Evolutionary conservation across 2,329 filamentous ascomycete species (phyloP).

Genomic region (Monilinia polystroma): DNA sequence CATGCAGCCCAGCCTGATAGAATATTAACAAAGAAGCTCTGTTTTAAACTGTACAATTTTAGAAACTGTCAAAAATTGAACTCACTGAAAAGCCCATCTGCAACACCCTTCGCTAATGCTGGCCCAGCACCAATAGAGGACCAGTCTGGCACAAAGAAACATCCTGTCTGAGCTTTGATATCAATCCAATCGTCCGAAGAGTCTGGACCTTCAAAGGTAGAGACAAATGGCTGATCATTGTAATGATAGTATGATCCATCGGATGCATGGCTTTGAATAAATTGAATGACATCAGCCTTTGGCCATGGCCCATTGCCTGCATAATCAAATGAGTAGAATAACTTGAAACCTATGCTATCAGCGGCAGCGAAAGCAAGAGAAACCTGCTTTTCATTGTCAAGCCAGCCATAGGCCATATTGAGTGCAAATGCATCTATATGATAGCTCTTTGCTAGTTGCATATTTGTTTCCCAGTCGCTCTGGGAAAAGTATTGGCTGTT

Average conservation of each 20-base stretch:
- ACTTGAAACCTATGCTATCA: slow-evolving; percentile 34
- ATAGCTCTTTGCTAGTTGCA: too few species aligned
- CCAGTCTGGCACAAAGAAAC: slow-evolving; percentile 12
- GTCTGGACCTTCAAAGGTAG: slow-evolving; percentile 15
- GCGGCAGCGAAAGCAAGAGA: too few species aligned
- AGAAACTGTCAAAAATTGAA: too few species aligned
- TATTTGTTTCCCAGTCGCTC: too few species aligned
- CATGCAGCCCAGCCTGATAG: slow-evolving; percentile 45
- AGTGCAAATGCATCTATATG: too few species aligned
- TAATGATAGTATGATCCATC: background rate
- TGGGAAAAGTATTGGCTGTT: too few species aligned
- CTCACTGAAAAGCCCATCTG: slow-evolving; percentile 36
- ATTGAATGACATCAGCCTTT: slow-evolving; percentile 1
- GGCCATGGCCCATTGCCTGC: slow-evolving; percentile 23
- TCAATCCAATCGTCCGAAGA: slow-evolving; percentile 2
- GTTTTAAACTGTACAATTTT: too few species aligned
- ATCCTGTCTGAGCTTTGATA: slow-evolving; percentile 10
- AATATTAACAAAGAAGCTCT: too few species aligned
- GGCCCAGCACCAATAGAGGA: slow-evolving; percentile 6
- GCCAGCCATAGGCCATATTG: too few species aligned
- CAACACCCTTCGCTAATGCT: slow-evolving; percentile 7
- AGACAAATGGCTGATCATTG: background rate
- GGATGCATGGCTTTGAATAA: background rate
- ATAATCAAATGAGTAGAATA: slow-evolving; percentile 41
- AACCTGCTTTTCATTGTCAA: too few species aligned